Evolutionary conservation across 768 basidiomycete genomes (phyloP).

Genomic region (Panellus pusillus): DNA sequence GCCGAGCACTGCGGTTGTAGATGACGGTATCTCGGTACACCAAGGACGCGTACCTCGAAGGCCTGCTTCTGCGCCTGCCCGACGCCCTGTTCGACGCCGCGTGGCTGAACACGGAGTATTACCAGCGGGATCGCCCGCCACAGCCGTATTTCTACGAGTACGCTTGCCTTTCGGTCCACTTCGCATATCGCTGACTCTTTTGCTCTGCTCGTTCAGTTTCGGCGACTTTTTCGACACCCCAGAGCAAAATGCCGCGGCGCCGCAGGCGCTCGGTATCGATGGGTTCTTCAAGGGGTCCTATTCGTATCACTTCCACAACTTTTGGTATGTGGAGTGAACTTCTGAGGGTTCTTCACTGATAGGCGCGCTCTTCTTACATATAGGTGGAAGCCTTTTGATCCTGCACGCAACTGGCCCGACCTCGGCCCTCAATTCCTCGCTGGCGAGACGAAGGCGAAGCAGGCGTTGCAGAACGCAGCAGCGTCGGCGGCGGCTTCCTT

Average conservation of each 20-base stretch:
- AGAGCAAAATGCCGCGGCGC: conserved; percentile 65
- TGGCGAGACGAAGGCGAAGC: conserved; percentile 69
- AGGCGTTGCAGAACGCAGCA: conserved; percentile 33
- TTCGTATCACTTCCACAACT: conserved; percentile 94
- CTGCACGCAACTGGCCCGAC: conserved; percentile 86
- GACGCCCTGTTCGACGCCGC: conserved; percentile 94
- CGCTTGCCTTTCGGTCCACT: conserved; percentile 21
- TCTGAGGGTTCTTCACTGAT: not conserved
- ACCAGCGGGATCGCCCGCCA: conserved; percentile 86
- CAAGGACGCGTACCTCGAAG: conserved; percentile 78
- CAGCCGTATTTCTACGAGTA: conserved; percentile 90
- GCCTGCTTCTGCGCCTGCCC: conserved; percentile 74
- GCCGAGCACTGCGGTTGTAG: not conserved
- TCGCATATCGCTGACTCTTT: conserved; percentile 1
- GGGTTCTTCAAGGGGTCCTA: conserved; percentile 94
- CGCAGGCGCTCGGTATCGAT: conserved; percentile 81
- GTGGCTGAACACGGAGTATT: conserved; percentile 90
- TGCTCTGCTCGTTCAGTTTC: conserved; percentile 65
- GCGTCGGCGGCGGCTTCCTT: not conserved
- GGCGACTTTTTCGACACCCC: conserved; percentile 82
- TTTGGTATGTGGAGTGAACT: conserved; percentile 53
- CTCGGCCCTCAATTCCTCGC: conserved; percentile 75
- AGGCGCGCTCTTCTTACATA: not conserved
- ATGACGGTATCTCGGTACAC: conserved; percentile 88
- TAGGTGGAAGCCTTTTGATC: conserved; percentile 96